Conservation (phyloP, 495 filamentous ascomycete genomes). For the Jackrogersella multiformis region DNA sequence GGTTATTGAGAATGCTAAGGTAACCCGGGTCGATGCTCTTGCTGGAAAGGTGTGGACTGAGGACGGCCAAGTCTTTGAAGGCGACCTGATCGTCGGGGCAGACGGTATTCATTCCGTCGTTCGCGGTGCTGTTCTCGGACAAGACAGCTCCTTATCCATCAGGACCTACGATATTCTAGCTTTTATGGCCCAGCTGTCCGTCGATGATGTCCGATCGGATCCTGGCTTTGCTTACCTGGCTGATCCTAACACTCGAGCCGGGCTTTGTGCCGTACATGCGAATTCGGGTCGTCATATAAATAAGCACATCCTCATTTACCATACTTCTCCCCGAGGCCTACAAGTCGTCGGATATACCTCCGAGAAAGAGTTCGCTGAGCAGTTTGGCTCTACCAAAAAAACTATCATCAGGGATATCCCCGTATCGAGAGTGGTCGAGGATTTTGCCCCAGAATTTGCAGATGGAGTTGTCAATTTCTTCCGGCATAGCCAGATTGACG, state of each 20-base stretch:
- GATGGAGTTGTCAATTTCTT: constrained; percentile 39
- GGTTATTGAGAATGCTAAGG: constrained; percentile 34
- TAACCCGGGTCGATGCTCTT: constrained; percentile 33
- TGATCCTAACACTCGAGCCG: constrained; percentile 32
- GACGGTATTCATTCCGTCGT: constrained; percentile 44
- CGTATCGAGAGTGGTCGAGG: constrained; percentile 25
- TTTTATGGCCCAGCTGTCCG: constrained; percentile 40
- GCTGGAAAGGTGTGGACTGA: constrained; percentile 43
- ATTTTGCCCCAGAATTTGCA: constrained; percentile 30
- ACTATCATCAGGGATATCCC: constrained; percentile 42
- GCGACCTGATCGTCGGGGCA: constrained; percentile 42
- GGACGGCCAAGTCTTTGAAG: constrained; percentile 39
- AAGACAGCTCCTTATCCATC: constrained; percentile 12
- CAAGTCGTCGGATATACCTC: constrained; percentile 42
- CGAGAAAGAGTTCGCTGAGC: constrained; percentile 39
- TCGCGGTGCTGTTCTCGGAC: constrained; percentile 36
- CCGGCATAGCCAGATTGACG: constrained; percentile 39
- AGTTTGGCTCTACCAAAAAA: constrained; percentile 36
- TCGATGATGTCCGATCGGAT: constrained; percentile 35
- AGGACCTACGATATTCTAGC: constrained; percentile 30
- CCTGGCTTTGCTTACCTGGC: constrained; percentile 36
- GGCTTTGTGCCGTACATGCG: constrained; percentile 27
- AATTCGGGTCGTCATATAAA: constrained; percentile 14
- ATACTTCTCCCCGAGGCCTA: constrained; percentile 32
- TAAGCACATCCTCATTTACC: constrained; percentile 39